Conservation (phyloP, 2,329 filamentous ascomycete genomes). For the Colletotrichum sp. region DNA sequence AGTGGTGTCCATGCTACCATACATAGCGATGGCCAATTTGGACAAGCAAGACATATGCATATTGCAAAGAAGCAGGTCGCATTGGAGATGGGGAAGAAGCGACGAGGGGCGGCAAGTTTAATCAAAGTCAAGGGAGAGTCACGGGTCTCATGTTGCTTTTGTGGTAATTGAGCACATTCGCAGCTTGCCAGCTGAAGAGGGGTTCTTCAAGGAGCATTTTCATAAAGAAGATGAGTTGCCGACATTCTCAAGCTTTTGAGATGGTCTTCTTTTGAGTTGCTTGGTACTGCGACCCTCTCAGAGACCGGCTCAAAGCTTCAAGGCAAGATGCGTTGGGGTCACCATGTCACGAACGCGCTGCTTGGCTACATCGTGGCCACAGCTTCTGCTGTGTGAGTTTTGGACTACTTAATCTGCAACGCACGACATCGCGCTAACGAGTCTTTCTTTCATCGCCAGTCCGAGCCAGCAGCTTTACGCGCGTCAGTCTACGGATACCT, state of each 20-base stretch:
- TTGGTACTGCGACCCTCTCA: background rate
- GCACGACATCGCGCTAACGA: background rate
- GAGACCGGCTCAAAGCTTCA: background rate
- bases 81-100: background rate
- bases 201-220: background rate
- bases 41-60: background rate
- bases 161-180: background rate
- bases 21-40: background rate
- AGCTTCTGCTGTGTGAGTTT: conserved; percentile 9
- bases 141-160: background rate
- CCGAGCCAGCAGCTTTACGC: background rate
- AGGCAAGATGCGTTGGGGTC: conserved; percentile 8
- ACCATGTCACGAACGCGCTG: background rate
- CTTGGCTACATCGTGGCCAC: conserved; percentile 8
- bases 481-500: background rate
- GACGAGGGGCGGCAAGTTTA: background rate
- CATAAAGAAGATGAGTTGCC: background rate
- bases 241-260: no score
- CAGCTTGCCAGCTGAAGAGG: background rate
- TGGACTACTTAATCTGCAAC: background rate
- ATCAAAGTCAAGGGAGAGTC: background rate
- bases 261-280: background rate
- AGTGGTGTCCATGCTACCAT: background rate
- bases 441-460: background rate
- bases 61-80: background rate